phyloP scores from a whole-genome alignment of 2,329 filamentous ascomycete species.

The Cladophialophora exuberans region DNA sequence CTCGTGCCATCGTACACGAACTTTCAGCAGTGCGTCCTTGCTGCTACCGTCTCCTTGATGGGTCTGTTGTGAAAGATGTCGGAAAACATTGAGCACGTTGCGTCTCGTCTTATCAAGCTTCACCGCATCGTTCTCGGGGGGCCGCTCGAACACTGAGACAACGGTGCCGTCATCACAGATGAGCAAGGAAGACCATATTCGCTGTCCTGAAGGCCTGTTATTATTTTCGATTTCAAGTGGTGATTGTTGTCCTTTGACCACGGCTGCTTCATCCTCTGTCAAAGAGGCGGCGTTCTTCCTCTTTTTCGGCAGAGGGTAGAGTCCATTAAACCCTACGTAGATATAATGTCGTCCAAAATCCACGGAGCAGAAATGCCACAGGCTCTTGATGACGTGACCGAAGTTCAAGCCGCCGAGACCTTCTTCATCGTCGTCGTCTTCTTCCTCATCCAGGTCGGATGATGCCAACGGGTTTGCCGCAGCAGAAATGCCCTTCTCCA shows the following conservation, averaged over 20 bases:
- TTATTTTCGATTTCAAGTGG: not conserved
- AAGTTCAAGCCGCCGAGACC: slow-evolving; percentile 13
- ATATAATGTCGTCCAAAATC: slow-evolving; percentile 59
- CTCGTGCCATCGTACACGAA: slow-evolving; percentile 45
- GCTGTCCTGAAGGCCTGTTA: slow-evolving; percentile 19
- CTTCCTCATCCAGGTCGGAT: too few relatives aligned
- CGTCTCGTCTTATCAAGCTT: slow-evolving; percentile 50
- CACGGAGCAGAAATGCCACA: slow-evolving; percentile 76
- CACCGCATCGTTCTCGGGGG: slow-evolving; percentile 44
- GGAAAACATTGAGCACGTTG: slow-evolving; percentile 64
- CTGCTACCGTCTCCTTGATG: slow-evolving; percentile 49
- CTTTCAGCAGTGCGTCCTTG: slow-evolving; percentile 54
- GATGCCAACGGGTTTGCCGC: not conserved
- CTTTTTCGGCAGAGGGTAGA: slow-evolving; percentile 53
- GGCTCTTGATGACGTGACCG: slow-evolving; percentile 65
- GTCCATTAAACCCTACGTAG: slow-evolving; percentile 28
- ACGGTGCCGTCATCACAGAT: slow-evolving; percentile 36
- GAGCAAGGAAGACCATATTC: slow-evolving; percentile 64
- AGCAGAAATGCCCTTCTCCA: slow-evolving; percentile 16
- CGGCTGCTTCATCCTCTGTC: not conserved
- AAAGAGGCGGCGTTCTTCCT: slow-evolving; percentile 15
- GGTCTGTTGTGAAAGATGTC: slow-evolving; percentile 62
- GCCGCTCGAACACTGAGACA: slow-evolving; percentile 51
- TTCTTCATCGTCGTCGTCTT: slow-evolving; percentile 1
- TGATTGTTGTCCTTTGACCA: not conserved